phyloP scores from a whole-genome alignment of 495 filamentous ascomycete genomes.

The Penicillium alfredii region DNA sequence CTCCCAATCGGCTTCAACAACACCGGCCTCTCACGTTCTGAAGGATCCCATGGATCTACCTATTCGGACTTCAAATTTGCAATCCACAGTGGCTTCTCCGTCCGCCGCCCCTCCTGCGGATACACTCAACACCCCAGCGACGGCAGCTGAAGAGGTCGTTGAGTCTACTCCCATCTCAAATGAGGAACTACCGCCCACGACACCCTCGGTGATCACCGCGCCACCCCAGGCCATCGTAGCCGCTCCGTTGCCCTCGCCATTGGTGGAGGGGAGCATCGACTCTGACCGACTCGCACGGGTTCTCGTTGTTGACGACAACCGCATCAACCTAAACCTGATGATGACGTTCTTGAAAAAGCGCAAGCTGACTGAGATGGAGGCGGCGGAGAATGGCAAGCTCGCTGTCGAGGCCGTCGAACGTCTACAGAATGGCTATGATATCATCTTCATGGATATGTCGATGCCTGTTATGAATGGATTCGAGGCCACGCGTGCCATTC shows the following conservation, averaged over 20 bases:
- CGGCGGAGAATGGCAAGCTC: constrained; percentile 48
- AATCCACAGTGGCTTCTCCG: constrained; percentile 1
- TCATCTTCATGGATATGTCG: constrained; percentile 63
- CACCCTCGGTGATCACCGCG: constrained; percentile 7
- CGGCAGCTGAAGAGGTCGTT: neutral
- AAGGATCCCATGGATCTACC: constrained; percentile 15
- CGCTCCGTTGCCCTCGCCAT: constrained; percentile 8
- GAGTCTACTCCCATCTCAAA: neutral
- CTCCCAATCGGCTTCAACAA: constrained; percentile 9
- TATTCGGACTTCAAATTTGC: constrained; percentile 8
- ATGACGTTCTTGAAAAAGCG: constrained; percentile 54
- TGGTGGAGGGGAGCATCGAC: neutral
- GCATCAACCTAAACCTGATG: constrained; percentile 67
- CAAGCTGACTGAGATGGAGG: constrained; percentile 30
- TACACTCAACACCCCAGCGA: neutral
- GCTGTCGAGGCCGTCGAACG: constrained; percentile 47
- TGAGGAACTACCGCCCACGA: neutral
- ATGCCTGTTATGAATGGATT: constrained; percentile 77
- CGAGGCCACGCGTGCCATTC: constrained; percentile 63
- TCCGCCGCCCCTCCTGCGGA: neutral
- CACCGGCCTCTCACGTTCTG: constrained; percentile 4
- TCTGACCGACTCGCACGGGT: constrained; percentile 28
- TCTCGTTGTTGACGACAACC: constrained; percentile 69
- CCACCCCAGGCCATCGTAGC: constrained; percentile 8
- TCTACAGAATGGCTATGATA: constrained; percentile 40